A percentile compares a stretch with the other conserved stretches of the same genome.
Conservation (phyloP, 768 basidiomycete genomes). For the Pholiota microspora region DNA sequence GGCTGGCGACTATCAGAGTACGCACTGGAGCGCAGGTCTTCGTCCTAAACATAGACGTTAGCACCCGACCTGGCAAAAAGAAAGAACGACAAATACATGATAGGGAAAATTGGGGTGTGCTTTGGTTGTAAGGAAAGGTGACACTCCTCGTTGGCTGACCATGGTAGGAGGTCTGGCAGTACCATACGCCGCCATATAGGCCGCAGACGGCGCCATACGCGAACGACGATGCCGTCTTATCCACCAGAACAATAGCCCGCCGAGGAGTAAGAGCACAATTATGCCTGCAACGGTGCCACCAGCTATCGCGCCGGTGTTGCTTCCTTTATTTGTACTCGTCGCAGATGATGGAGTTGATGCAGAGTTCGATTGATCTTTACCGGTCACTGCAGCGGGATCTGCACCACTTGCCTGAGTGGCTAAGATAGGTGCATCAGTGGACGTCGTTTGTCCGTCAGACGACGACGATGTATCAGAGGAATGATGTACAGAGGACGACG, state of each 20-base stretch:
- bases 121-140: neutral
- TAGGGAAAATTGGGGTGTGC: neutral
- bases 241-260: constrained; percentile 19
- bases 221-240: constrained; percentile 10
- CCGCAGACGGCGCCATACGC: constrained; percentile 15
- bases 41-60: neutral
- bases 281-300: constrained; percentile 47
- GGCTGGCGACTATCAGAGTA: neutral
- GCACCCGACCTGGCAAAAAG: neutral
- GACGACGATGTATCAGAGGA: neutral
- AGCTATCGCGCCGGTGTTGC: constrained; percentile 40
- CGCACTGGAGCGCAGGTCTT: neutral
- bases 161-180: constrained; percentile 12
- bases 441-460: neutral
- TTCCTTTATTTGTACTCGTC: neutral
- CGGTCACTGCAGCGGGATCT: neutral
- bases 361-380: neutral
- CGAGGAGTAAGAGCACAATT: constrained; percentile 29
- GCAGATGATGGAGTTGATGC: neutral
- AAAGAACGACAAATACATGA: neutral
- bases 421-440: neutral
- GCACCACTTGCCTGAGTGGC: neutral
- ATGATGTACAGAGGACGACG: too few relatives aligned
- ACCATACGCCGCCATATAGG: constrained; percentile 17
- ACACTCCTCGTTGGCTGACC: constrained; percentile 9